Evolutionary conservation across 371 early-diverging fungal species (phyloP), one percentile per base, ranked within the genome.

Genomic region (Nematocida parisii): DNA sequence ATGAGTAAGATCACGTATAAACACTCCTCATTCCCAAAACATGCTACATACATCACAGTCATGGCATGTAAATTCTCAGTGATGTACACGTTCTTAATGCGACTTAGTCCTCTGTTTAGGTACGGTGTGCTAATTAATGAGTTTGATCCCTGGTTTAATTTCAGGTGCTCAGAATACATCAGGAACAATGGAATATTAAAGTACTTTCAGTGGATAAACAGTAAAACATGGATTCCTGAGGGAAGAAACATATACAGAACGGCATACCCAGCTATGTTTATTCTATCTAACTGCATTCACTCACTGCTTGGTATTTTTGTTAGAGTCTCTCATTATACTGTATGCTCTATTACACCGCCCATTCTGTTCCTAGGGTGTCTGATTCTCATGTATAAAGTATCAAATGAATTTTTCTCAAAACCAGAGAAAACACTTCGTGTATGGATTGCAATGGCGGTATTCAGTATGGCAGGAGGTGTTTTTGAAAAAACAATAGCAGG

Each of bases 161-260:
- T 93, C 87, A 92, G 97, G 84, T 92, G 95, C n/a, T 97, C 98
- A 9, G 90, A 90, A 75, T 91, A 94, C 86, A 90, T 97, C 7
- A 95, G 95, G 44, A 90, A 92, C 75, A 90, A 94, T 84, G 96
- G 95, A 4, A 93, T 92, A 83, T 94, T 94, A 87, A 93, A 93
- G 74, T 97, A 96, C 87, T 92, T 94, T 90, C 95, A 94, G 89
- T 97, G 98, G 98, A 95, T 94, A 84, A 97, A 97, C 86, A 93
- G 93, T 86, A 90, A 91, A 56, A 93, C 94, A 5, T 97, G 98
- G 98, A 95, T 96, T 85, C 97, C 97, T 4, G 72, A 61, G 50
- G 84, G 97, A 66, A 93, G 98, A 83, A 95, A 95, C 45, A 96
- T 97, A 3, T 95, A 95, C 47, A 94, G 94, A 40, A 96, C 97